These are phyloP conservation scores for Bruguiera parviflora DNA, from an alignment of 345 rosid species.

Conservation along the genomic window DNA sequence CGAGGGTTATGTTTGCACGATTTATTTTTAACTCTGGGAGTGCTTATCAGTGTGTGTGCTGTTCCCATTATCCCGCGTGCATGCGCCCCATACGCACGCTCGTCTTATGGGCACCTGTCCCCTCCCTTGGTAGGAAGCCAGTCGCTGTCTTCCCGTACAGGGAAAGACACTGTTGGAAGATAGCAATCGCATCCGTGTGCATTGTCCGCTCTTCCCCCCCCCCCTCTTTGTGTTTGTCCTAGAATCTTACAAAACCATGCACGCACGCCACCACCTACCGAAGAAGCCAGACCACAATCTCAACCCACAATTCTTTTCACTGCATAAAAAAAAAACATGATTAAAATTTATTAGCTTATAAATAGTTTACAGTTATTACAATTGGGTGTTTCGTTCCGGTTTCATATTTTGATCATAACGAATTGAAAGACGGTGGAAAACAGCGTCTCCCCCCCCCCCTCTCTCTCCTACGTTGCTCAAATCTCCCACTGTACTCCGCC, in stretches of 20 bases:
- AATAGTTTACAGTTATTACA: constrained; percentile 2
- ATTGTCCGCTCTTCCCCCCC: no score
- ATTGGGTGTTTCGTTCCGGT: constrained; percentile 5
- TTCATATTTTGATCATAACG: background rate
- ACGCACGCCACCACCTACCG: background rate
- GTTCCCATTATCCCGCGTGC: no score
- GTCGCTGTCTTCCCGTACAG: no score
- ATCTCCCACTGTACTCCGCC: background rate
- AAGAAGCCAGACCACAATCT: background rate
- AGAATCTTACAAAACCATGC: background rate
- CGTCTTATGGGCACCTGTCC: no score
- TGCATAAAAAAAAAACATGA: background rate
- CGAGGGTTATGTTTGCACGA: no score
- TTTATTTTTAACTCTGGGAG: no score
- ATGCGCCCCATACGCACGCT: no score
- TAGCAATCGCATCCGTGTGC: no score
- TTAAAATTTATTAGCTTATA: background rate
- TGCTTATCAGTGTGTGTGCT: no score
- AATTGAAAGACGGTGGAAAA: background rate
- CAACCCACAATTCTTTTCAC: background rate
- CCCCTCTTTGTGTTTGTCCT: background rate
- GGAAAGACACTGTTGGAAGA: no score
- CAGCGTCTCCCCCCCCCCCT: background rate
- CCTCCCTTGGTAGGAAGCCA: no score
- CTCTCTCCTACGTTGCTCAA: constrained; percentile 8